Percentiles rank a stretch among this genome's conserved stretches.
Conservation (phyloP, 148 eudicot genomes). For the Vaccinium myrtillus region DNA sequence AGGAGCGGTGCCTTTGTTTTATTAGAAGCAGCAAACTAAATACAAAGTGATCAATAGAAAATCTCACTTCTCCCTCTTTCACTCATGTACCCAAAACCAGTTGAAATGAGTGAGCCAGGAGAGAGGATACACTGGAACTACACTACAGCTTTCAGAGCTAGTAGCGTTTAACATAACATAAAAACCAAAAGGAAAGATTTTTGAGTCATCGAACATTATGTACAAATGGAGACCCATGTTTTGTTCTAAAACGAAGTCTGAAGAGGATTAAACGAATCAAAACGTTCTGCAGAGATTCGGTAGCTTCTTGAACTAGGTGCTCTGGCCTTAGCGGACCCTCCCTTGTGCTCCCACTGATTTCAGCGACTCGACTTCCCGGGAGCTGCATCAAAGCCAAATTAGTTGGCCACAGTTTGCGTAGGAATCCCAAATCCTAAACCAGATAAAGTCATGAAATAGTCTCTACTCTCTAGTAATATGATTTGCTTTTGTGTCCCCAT, state of each 20-base stretch:
- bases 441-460: too few species aligned
- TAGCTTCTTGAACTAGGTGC: not conserved
- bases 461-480: too few species aligned
- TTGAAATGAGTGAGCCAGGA: not conserved
- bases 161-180: not conserved
- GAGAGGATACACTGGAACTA: not conserved
- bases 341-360: constrained; percentile 7
- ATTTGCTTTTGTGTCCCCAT: too few species aligned
- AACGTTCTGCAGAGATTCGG: not conserved
- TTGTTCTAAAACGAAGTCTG: not conserved
- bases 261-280: too few species aligned
- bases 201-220: not conserved
- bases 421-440: not conserved
- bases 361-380: constrained; percentile 10
- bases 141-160: not conserved
- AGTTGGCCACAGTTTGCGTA: not conserved
- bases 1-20: not conserved
- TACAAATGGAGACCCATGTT: not conserved
- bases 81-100: not conserved
- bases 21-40: not conserved
- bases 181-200: not conserved
- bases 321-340: constrained; percentile 6
- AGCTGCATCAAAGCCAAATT: not conserved
- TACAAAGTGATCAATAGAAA: not conserved
- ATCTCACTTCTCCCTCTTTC: constrained; percentile 3